Evolutionary conservation across 768 basidiomycete species (phyloP).

Genomic region (Gautieria morchelliformis): DNA sequence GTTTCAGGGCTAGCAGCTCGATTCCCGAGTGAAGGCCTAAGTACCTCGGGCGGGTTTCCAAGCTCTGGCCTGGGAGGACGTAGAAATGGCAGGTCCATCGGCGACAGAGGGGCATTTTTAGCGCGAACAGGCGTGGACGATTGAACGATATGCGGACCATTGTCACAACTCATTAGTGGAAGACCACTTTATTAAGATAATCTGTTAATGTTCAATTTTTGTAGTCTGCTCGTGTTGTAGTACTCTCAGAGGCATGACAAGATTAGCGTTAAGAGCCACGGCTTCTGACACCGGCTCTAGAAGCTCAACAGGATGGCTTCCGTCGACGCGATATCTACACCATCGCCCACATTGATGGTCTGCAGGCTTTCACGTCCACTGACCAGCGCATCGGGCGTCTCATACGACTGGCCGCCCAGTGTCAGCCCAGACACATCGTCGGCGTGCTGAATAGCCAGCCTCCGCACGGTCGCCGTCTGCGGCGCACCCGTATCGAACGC

Average conservation of each 20-base stretch:
- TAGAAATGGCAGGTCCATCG: conserved; percentile 16
- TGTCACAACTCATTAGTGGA: too few species aligned
- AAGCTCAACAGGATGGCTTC: conserved; percentile 38
- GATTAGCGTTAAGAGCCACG: background rate
- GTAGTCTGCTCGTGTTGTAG: background rate
- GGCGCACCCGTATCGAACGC: conserved; percentile 25
- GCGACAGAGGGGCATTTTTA: conserved; percentile 33
- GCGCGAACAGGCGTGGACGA: conserved; percentile 27
- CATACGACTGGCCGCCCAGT: conserved; percentile 53
- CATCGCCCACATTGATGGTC: conserved; percentile 22
- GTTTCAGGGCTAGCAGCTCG: conserved; percentile 8
- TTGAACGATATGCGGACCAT: background rate
- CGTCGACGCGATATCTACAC: conserved; percentile 38
- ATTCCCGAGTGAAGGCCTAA: conserved; percentile 33
- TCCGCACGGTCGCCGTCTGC: conserved; percentile 33
- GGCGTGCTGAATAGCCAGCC: conserved; percentile 41
- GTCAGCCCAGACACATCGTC: conserved; percentile 41
- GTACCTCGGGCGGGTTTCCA: conserved; percentile 13
- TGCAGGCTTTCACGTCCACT: conserved; percentile 26
- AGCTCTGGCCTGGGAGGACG: conserved; percentile 29
- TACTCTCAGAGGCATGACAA: background rate
- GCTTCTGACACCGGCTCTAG: background rate
- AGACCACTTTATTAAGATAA: too few species aligned
- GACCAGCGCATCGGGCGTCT: conserved; percentile 36
- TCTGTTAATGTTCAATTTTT: background rate